phyloP scores from a whole-genome alignment of 139 green algal genomes.

The Chlamydomonas applanata region DNA sequence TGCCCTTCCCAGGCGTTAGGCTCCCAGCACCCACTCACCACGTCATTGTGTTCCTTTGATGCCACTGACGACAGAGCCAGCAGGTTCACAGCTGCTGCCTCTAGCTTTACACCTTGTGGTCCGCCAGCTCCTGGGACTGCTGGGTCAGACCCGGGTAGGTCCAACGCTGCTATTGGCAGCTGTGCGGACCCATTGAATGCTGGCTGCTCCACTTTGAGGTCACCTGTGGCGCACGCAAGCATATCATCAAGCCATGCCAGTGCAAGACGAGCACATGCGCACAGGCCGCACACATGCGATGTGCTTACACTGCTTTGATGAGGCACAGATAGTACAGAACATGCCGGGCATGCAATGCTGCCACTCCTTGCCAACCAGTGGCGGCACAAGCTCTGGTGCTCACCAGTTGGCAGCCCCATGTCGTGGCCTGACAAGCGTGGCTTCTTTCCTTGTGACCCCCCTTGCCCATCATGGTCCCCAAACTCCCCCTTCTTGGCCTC shows the following conservation, averaged over 20 bases:
- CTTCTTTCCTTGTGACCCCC: not conserved
- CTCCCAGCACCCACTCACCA: not conserved
- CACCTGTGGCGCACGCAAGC: too few relatives aligned
- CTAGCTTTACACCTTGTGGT: not conserved
- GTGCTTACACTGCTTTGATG: not conserved
- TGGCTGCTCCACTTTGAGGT: too few relatives aligned
- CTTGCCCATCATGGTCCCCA: not conserved
- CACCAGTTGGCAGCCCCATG: too few relatives aligned
- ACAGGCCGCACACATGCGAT: not conserved
- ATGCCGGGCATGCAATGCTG: not conserved
- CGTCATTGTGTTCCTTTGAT: not conserved
- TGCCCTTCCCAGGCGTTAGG: too few relatives aligned
- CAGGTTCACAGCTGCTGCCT: not conserved
- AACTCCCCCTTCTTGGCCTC: not conserved
- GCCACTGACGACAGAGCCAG: not conserved
- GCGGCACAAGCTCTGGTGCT: too few relatives aligned
- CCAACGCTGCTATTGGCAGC: constrained; percentile 3
- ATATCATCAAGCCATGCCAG: too few relatives aligned
- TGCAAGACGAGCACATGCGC: not conserved
- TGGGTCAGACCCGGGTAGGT: not conserved
- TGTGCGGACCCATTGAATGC: not conserved
- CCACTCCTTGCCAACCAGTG: too few relatives aligned
- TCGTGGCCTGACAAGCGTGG: not conserved
- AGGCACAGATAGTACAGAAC: not conserved
- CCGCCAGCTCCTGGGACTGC: not conserved